Percentiles rank a stretch among this genome's conserved stretches.
These are phyloP conservation scores for Suhomyces faveliae DNA, from an alignment of 805 yeast species.

Conservation along the genomic window DNA sequence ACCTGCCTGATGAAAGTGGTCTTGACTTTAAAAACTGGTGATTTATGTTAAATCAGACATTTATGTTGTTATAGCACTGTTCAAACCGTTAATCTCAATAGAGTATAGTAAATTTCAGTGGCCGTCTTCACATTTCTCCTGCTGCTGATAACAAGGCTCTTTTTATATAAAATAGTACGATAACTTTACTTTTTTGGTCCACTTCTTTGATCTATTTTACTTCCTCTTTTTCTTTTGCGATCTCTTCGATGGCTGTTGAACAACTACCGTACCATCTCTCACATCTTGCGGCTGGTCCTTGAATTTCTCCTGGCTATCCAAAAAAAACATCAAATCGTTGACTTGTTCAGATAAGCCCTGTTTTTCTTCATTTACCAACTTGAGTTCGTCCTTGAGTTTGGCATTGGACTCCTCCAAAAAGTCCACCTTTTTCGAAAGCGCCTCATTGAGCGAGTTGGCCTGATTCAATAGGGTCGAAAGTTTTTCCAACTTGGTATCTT, in stretches of 20 bases:
- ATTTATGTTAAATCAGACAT: too few relatives aligned
- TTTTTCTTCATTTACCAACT: slow-evolving; percentile 36
- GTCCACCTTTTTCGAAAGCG: slow-evolving; percentile 39
- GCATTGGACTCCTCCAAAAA: slow-evolving; percentile 24
- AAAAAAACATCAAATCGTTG: slow-evolving; percentile 74
- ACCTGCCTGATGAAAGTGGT: too few relatives aligned
- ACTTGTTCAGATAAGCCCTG: slow-evolving; percentile 60
- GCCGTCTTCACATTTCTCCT: too few relatives aligned
- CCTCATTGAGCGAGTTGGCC: slow-evolving; percentile 36
- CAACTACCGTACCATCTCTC: slow-evolving; percentile 63
- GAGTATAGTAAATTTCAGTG: too few relatives aligned
- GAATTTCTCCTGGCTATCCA: slow-evolving; percentile 72
- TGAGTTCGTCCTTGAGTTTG: slow-evolving; percentile 28
- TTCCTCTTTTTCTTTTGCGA: slow-evolving; percentile 18
- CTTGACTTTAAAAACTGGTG: too few relatives aligned
- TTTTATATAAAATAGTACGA: too few relatives aligned
- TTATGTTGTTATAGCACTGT: too few relatives aligned
- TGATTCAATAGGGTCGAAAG: slow-evolving; percentile 33
- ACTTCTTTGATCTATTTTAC: too few relatives aligned
- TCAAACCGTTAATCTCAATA: too few relatives aligned
- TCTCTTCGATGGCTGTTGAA: slow-evolving; percentile 28
- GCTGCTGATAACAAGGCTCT: too few relatives aligned
- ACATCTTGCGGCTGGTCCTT: slow-evolving; percentile 70
- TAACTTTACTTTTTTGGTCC: too few relatives aligned
- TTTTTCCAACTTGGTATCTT: slow-evolving; percentile 28